Percentiles rank a stretch among this genome's conserved stretches.
These are phyloP conservation scores for Protomyces macrosporus DNA, from an alignment of 1,139 yeast species.

Conservation along the genomic window DNA sequence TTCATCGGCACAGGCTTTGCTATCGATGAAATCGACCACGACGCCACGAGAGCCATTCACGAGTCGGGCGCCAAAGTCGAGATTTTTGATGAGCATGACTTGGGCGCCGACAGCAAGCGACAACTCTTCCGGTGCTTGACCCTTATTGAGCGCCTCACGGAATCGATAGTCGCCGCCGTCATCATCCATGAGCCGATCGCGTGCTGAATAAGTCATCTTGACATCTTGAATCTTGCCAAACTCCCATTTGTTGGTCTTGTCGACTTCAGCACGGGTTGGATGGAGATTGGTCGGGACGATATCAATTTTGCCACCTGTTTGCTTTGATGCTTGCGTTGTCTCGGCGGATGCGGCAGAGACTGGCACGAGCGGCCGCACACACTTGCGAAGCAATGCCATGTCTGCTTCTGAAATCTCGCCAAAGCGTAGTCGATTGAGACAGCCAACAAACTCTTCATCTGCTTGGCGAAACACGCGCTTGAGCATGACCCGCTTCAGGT, in stretches of 20 bases:
- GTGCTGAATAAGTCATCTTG: slow-evolving; percentile 49
- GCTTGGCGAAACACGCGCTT: slow-evolving; percentile 85
- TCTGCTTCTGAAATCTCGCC: slow-evolving; percentile 43
- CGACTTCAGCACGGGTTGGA: slow-evolving; percentile 81
- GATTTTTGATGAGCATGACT: slow-evolving; percentile 91
- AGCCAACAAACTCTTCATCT: slow-evolving; percentile 72
- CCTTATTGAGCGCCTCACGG: slow-evolving; percentile 43
- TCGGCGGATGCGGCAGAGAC: slow-evolving; percentile 48
- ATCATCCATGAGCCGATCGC: slow-evolving; percentile 34
- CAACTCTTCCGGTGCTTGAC: slow-evolving; percentile 63
- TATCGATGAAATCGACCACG: slow-evolving; percentile 67
- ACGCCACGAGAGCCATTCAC: slow-evolving; percentile 93
- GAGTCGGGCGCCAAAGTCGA: slow-evolving; percentile 59
- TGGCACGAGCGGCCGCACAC: slow-evolving; percentile 50
- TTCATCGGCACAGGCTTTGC: background rate
- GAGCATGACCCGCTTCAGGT: slow-evolving; percentile 62
- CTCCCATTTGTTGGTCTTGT: slow-evolving; percentile 59
- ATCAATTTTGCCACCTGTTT: slow-evolving; percentile 49
- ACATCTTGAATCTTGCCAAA: slow-evolving; percentile 51
- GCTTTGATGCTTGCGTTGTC: slow-evolving; percentile 39
- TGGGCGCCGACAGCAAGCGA: slow-evolving; percentile 76
- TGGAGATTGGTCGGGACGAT: slow-evolving; percentile 81
- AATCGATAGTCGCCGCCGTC: background rate
- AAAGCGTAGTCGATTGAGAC: slow-evolving; percentile 80
- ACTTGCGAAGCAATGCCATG: slow-evolving; percentile 46